Evolutionary conservation across 2,329 filamentous ascomycete genomes (phyloP).

Genomic region (Xylaria sp.): DNA sequence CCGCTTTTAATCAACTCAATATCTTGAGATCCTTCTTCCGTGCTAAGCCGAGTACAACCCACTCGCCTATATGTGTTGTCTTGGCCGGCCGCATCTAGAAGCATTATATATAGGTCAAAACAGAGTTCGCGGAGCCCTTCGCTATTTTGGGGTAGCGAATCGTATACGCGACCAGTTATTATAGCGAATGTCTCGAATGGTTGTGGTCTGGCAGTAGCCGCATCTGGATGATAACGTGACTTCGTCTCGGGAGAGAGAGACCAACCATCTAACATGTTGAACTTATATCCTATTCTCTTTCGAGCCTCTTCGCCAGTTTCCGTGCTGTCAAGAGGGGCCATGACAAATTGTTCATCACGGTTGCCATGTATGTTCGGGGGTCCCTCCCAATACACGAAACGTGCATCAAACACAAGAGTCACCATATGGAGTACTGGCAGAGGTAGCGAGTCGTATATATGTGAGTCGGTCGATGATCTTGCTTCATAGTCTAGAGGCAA

Average conservation of each 20-base stretch:
- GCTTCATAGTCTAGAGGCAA: neutral
- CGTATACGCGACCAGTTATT: slow-evolving; percentile 1
- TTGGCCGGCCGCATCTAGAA: neutral
- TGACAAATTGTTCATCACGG: neutral
- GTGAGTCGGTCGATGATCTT: neutral
- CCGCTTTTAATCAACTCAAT: slow-evolving; percentile 15
- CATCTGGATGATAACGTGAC: neutral
- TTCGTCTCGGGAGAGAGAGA: neutral
- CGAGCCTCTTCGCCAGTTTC: neutral
- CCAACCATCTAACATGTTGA: neutral
- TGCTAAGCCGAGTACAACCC: neutral
- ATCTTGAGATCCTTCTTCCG: neutral
- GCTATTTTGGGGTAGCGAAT: too few species aligned
- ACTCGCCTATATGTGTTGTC: slow-evolving; percentile 13
- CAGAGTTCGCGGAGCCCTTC: neutral
- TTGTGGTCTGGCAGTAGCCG: neutral
- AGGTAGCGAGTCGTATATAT: neutral
- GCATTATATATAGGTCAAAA: slow-evolving; percentile 18
- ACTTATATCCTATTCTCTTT: neutral
- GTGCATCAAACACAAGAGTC: slow-evolving; percentile 29
- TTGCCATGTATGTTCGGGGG: neutral
- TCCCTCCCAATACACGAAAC: neutral
- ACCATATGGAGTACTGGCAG: slow-evolving; percentile 18
- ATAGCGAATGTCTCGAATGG: slow-evolving; percentile 29
- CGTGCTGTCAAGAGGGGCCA: neutral